Percentiles rank a stretch among this genome's conserved stretches.
These are phyloP conservation scores for Vachellia collinsii DNA, from an alignment of 306 rosid genomes.

Conservation along the genomic window DNA sequence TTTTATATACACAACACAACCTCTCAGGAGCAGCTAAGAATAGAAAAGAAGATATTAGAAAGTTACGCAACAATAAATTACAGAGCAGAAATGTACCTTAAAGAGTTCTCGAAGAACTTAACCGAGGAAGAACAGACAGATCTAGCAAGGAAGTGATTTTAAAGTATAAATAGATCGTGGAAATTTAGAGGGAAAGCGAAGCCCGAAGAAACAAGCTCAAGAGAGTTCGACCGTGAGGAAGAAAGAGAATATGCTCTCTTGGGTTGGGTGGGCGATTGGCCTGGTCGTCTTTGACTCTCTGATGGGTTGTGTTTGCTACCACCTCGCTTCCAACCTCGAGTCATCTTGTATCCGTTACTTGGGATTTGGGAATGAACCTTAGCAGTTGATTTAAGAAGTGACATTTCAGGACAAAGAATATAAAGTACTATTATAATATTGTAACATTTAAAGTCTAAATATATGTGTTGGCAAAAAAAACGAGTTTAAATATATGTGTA, in stretches of 20 bases:
- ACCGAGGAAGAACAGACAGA: neutral
- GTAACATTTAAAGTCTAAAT: no score
- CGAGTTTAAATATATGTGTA: no score
- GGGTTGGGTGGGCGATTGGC: neutral
- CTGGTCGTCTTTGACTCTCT: neutral
- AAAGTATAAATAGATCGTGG: neutral
- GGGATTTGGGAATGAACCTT: no score
- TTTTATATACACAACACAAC: neutral
- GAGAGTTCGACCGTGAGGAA: neutral
- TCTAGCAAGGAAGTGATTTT: neutral
- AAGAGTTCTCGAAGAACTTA: neutral
- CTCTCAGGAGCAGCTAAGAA: neutral
- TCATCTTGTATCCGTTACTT: neutral
- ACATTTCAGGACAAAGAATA: no score
- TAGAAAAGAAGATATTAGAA: neutral
- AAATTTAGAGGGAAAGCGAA: neutral
- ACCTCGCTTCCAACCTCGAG: neutral
- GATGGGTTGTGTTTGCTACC: neutral
- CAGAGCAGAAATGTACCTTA: neutral
- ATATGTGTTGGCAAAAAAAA: no score
- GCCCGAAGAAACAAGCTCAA: neutral
- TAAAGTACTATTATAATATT: no score
- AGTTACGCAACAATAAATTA: neutral
- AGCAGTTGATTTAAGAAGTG: neutral
- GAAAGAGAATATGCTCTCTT: neutral